Conservation (phyloP, 2,329 filamentous ascomycete species). For the Fusarium duplospermum region DNA sequence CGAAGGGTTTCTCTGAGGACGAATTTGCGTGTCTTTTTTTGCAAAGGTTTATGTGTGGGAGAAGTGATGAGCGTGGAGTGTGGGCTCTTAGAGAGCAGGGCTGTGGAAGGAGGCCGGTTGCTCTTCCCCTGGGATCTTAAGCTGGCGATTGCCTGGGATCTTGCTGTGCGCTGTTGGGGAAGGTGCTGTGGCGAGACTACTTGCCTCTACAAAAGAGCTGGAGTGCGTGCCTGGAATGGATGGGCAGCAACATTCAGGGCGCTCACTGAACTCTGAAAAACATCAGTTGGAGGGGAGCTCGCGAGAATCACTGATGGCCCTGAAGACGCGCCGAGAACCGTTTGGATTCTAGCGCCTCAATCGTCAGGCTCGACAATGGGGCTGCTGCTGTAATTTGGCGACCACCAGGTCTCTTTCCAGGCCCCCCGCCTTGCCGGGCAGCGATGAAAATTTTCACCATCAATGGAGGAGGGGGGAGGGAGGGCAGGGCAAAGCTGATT, state of each 20-base stretch:
- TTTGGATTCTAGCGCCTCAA: neutral
- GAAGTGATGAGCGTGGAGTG: slow-evolving; percentile 17
- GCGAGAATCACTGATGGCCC: slow-evolving; percentile 12
- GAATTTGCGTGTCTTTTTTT: slow-evolving; percentile 10
- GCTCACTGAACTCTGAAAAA: neutral
- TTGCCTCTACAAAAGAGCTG: neutral
- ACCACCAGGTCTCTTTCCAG: slow-evolving; percentile 7
- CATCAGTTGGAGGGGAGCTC: neutral
- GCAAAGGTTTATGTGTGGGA: slow-evolving; percentile 10
- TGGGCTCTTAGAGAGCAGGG: neutral
- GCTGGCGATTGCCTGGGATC: neutral
- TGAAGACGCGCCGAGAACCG: neutral
- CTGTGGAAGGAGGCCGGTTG: neutral
- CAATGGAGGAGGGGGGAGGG: neutral
- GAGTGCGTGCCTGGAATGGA: slow-evolving; percentile 2
- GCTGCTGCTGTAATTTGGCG: slow-evolving; percentile 21
- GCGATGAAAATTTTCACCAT: slow-evolving; percentile 27
- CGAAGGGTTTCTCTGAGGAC: neutral
- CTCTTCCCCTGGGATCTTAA: slow-evolving; percentile 7
- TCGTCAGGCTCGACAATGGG: neutral
- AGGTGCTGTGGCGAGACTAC: slow-evolving; percentile 6
- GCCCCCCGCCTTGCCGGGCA: slow-evolving; percentile 25
- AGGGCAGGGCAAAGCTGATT: neutral
- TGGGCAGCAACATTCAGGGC: neutral
- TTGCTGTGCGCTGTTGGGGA: neutral